These are phyloP conservation scores for Erythrophleum fordii DNA, from an alignment of 306 rosid genomes.

Conservation along the genomic window DNA sequence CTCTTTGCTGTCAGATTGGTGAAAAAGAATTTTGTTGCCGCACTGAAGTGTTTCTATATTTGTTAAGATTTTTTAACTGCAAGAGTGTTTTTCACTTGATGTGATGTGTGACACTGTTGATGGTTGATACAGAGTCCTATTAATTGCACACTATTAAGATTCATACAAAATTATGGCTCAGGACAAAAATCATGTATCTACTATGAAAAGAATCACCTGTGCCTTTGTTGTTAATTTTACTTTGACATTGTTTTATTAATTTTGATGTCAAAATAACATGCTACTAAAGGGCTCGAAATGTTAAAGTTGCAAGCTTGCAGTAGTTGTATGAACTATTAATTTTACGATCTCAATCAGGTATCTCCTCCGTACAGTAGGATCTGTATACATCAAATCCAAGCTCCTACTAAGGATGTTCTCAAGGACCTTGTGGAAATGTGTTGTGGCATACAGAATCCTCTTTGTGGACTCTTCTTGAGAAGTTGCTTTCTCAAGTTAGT, in stretches of 20 bases:
- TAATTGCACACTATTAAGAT: not conserved
- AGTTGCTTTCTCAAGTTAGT: conserved; percentile 89
- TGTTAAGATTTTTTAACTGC: not conserved
- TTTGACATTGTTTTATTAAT: conserved; percentile 13
- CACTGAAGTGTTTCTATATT: not conserved
- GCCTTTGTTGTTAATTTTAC: conserved; percentile 1
- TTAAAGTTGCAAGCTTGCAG: conserved; percentile 1
- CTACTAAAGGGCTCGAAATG: not conserved
- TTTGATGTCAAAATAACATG: conserved; percentile 1
- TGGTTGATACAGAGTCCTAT: conserved; percentile 7
- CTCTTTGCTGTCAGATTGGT: not conserved
- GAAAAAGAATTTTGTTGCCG: not conserved
- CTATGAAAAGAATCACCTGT: not conserved
- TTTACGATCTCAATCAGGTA: conserved; percentile 57
- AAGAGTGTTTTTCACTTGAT: not conserved
- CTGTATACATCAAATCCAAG: conserved; percentile 84
- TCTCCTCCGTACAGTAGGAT: conserved; percentile 92
- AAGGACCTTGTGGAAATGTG: conserved; percentile 96
- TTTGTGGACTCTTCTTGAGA: conserved; percentile 88
- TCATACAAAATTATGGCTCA: conserved; percentile 3
- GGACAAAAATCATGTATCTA: conserved; percentile 19
- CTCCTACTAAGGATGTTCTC: conserved; percentile 92
- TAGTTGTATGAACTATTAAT: conserved; percentile 19
- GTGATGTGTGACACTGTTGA: not conserved
- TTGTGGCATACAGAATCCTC: conserved; percentile 85